Base-by-base conservation (phyloP, 164 flowering plant genomes). In the Chloranthus sessilifolius region DNA sequence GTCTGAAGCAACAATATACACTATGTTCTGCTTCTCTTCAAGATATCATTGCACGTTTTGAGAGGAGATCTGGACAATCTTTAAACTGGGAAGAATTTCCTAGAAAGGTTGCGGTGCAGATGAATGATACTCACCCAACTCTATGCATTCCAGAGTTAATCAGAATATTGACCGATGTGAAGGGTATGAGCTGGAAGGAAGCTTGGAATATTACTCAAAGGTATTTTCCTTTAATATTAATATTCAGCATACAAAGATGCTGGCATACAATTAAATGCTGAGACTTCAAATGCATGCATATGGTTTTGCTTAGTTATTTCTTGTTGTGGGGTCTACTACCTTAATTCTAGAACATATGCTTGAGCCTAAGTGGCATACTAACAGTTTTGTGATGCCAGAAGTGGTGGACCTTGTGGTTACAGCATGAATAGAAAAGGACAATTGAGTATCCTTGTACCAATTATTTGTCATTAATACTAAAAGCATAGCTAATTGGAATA, bases 81-180 rank as follows among this genome's bases (percentile, higher is more conserved):
- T 67, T 77, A 9, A 77, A 76, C 21, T 91, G 98, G 98, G 85
- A 85, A 46, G 85, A 74, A 24, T 83, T 91, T 62, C 96, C 98
- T 20, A 84, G 77, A 56, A 85, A 88, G 65, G 96, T 91, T 64
- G 95, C 96, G 12, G 92, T 91, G 26, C 96, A 91, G 71, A 88
- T 91, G 98, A 91, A 91, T 71, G 98, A 91, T 60, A 88, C 98
- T 43, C 98, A 88, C 60, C 98, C 98, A 52, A 91, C 96, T 30
- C 80, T 91, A n/a, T 91, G 98, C 70, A 88, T 91, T 47, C 98
- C 98, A 10, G 95, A 91, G 69, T 67, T 91, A 43, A 77, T 91
- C 72, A 79, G 98, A 65, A 83, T 88, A 61, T 72, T 91, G 73
- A 70, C 83, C 24, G 98, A 88, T 69, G 36, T 78, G 55, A 88